Base-by-base conservation (phyloP, 371 early-diverging fungal species). In the Actinomortierella wolfii region DNA sequence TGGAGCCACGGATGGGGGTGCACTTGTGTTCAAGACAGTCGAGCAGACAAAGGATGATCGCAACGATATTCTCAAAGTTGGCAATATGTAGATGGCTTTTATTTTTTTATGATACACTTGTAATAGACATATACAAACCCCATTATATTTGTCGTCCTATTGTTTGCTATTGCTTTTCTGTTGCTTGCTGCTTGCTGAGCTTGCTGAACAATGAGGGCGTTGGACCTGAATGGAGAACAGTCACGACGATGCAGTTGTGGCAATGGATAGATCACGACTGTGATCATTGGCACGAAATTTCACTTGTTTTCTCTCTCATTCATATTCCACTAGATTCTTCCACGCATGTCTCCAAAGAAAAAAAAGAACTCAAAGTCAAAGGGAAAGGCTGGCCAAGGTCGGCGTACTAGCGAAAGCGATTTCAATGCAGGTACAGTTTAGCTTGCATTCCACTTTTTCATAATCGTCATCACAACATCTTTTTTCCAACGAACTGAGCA, bases 31-130 rank as follows among this genome's bases (percentile, higher is more conserved):
- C 58, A 69, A 70, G 58, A 67, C 70, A 6, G 75, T 76, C 26
- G 69, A 67, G 25, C 69, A 79, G 56, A 66, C 64, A 17, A 62
- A 68, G 14, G 79, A 79, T 54, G 81, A 73, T 39, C 74, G 66
- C 47, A 73, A 73, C 51, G 74, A 73, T 9, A 45, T 59, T n/a
- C 63, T 73, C 18, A 73, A 66, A 57, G 64, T 59, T n/a, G 64
- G 64, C 52, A 65, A 60, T 20, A 71, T 64, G 64, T 61, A 34
- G 34, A 34, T 34, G n/a, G n/a, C n/a, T n/a, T n/a, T n/a, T n/a
- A n/a, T n/a, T n/a, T n/a, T n/a, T n/a, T n/a, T n/a, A n/a, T n/a
- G n/a, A n/a, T n/a, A n/a, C n/a, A n/a, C n/a, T n/a, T n/a, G n/a
- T n/a, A n/a, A n/a, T n/a, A n/a, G n/a, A n/a, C n/a, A n/a, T n/a